Evolutionary conservation across 1,284 basidiomycete species (phyloP), one percentile per base, ranked within the genome.

Genomic region (Retiboletus flavoniger): DNA sequence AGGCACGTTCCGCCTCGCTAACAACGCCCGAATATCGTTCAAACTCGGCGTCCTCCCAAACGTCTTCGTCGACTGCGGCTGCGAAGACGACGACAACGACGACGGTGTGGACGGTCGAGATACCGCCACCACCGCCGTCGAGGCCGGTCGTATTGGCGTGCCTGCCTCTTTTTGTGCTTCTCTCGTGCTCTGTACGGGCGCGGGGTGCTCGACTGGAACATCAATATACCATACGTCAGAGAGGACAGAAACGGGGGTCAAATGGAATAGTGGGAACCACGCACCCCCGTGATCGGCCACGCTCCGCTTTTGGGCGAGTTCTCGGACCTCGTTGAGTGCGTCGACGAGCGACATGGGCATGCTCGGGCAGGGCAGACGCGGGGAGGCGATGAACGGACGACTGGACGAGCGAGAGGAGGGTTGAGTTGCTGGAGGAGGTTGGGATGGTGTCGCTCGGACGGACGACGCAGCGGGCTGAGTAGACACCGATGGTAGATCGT

Each of bases 321-420:
- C 38, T 14, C 41, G 60, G n/a, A 68, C 31, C 6, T 50, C 51
- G 24, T 70, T 70, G 19, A 67, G 54, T 19, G 17, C 48, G 0
- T 70, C 65, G 3, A 54, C 54, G 11, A 67, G 47, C 2, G 66
- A 56, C 57, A 63, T 54, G 4, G 57, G 59, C 17, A 54, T 31
- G 13, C 32, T 42, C 10, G 59, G 50, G 2, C 46, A 47, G 10
- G 66, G 66, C 2, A 62, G 5, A n/a, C 62, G 69, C 3, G 69
- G 62, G 13, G 69, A 67, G 7, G 55, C 54, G 32, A 70, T 66
- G 34, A 56, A 29, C 4, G 54, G 60, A 0, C 45, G 51, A 31
- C 54, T 51, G 3, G 53, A 54, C 10, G 57, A 45, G 1, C 38
- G 46, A 11, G 44, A n/a, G 2, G 40, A 10, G 16, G 58, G 41